Evolutionary conservation across 177 flowering plant genomes (phyloP).

Genomic region (Vitis hybrid): DNA sequence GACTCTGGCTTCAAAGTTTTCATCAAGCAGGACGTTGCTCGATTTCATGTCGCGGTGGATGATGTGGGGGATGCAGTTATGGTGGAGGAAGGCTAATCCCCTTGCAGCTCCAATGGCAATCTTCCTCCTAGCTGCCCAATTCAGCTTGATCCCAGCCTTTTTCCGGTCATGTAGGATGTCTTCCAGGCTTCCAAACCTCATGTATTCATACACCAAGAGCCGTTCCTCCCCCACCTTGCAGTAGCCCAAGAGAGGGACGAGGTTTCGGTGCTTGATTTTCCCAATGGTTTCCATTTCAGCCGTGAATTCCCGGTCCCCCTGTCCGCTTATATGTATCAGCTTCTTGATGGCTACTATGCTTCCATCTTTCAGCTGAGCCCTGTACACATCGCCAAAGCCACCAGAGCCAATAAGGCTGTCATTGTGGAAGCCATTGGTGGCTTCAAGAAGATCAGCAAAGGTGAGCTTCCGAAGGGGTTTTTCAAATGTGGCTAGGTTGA

Average conservation of each 20-base stretch:
- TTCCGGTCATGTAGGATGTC: constrained; percentile 72
- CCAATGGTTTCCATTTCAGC: constrained; percentile 99
- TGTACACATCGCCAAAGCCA: constrained; percentile 98
- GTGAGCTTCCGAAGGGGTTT: constrained; percentile 89
- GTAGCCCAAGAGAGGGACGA: constrained; percentile 91
- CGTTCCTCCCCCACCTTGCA: constrained; percentile 97
- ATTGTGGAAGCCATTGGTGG: constrained; percentile 85
- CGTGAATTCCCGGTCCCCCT: constrained; percentile 95
- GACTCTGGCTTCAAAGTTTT: constrained; percentile 81
- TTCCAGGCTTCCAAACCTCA: constrained; percentile 90
- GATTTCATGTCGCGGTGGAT: constrained; percentile 98
- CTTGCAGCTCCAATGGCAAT: constrained; percentile 85
- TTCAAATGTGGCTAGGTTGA: constrained; percentile 81
- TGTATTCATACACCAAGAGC: constrained; percentile 87
- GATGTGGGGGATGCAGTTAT: constrained; percentile 85
- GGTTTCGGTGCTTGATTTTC: constrained; percentile 88
- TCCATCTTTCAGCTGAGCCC: constrained; percentile 84
- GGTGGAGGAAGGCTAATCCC: constrained; percentile 95
- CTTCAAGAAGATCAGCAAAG: constrained; percentile 90
- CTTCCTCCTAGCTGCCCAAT: constrained; percentile 80
- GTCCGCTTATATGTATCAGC: constrained; percentile 84
- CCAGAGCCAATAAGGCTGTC: constrained; percentile 90
- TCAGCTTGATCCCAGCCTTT: constrained; percentile 65
- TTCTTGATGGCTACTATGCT: constrained; percentile 89
- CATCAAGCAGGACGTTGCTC: constrained; percentile 90